Evolutionary conservation across 2,329 filamentous ascomycete genomes (phyloP).

Genomic region (Aspergillus sp.): DNA sequence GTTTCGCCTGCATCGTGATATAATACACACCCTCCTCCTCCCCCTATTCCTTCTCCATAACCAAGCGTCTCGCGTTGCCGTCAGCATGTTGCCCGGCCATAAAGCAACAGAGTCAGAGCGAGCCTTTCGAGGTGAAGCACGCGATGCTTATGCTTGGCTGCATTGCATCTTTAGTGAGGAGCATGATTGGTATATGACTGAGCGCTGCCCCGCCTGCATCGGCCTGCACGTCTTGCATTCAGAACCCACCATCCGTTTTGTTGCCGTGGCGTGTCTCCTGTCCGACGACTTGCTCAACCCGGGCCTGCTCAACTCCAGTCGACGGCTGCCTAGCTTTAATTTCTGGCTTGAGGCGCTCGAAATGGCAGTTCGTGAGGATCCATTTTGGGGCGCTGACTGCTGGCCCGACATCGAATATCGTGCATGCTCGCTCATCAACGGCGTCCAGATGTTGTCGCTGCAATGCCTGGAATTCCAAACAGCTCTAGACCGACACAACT

Average conservation of each 20-base stretch:
- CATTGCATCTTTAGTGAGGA: slow-evolving; percentile 59
- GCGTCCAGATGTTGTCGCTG: slow-evolving; percentile 39
- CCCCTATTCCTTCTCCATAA: slow-evolving; percentile 59
- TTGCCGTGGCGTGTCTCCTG: slow-evolving; percentile 44
- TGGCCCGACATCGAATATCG: slow-evolving; percentile 45
- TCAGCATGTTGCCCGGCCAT: slow-evolving; percentile 48
- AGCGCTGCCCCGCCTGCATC: slow-evolving; percentile 54
- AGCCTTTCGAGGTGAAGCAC: slow-evolving; percentile 57
- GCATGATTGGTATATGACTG: slow-evolving; percentile 57
- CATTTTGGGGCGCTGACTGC: slow-evolving; percentile 44
- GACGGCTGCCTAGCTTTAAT: slow-evolving; percentile 31
- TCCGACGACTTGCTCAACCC: slow-evolving; percentile 34
- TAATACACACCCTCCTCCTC: slow-evolving; percentile 59
- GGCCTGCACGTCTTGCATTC: slow-evolving; percentile 44
- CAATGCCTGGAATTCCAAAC: slow-evolving; percentile 40
- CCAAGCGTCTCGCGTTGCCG: slow-evolving; percentile 55
- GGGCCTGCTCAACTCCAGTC: slow-evolving; percentile 19
- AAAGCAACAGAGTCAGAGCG: slow-evolving; percentile 56
- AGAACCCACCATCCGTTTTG: slow-evolving; percentile 46
- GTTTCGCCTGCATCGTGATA: slow-evolving; percentile 56
- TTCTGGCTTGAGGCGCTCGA: slow-evolving; percentile 42
- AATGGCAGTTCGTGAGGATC: slow-evolving; percentile 42
- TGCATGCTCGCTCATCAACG: slow-evolving; percentile 37
- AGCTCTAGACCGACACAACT: slow-evolving; percentile 24
- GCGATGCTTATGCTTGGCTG: slow-evolving; percentile 59